A percentile compares a stretch with the other conserved stretches of the same genome.
phyloP scores from a whole-genome alignment of 2,329 filamentous ascomycete genomes.

The Stagonosporopsis tanaceti region DNA sequence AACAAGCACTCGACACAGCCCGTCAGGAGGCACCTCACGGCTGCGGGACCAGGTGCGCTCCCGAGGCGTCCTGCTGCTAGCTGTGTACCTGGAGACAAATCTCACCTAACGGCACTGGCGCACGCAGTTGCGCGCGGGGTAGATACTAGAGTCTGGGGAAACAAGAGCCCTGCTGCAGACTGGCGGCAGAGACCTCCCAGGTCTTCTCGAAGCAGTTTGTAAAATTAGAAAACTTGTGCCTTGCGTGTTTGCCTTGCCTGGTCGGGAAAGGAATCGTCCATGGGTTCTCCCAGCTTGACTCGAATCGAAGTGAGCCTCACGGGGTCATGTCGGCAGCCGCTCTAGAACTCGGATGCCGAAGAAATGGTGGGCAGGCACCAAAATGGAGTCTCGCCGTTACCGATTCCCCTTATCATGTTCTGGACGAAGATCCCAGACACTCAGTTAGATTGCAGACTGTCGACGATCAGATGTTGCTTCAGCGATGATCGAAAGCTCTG shows the following conservation, averaged over 20 bases:
- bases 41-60: constrained; percentile 28
- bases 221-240: constrained; percentile 13
- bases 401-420: constrained; percentile 17
- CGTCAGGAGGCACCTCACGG: constrained; percentile 36
- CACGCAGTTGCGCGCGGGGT: constrained; percentile 19
- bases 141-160: constrained; percentile 21
- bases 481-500: constrained; percentile 19
- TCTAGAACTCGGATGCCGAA: constrained; percentile 17
- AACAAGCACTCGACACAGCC: constrained; percentile 32
- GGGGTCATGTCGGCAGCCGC: constrained; percentile 26
- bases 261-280: constrained; percentile 8
- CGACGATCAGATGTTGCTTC: constrained; percentile 20
- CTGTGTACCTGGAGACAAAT: constrained; percentile 30
- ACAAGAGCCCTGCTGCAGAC: constrained; percentile 5
- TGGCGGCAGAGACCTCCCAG: not conserved
- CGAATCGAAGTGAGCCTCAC: constrained; percentile 28
- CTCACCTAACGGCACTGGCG: constrained; percentile 20
- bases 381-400: constrained; percentile 19
- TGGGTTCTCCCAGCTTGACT: constrained; percentile 20
- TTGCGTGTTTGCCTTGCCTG: constrained; percentile 9
- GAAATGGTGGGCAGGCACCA: constrained; percentile 11
- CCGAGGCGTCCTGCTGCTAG: constrained; percentile 21
- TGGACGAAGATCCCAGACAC: constrained; percentile 6
- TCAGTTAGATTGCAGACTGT: constrained; percentile 18
- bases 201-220: constrained; percentile 10